Evolutionary conservation across 768 basidiomycete genomes (phyloP).

Genomic region (Boletellus sp.): DNA sequence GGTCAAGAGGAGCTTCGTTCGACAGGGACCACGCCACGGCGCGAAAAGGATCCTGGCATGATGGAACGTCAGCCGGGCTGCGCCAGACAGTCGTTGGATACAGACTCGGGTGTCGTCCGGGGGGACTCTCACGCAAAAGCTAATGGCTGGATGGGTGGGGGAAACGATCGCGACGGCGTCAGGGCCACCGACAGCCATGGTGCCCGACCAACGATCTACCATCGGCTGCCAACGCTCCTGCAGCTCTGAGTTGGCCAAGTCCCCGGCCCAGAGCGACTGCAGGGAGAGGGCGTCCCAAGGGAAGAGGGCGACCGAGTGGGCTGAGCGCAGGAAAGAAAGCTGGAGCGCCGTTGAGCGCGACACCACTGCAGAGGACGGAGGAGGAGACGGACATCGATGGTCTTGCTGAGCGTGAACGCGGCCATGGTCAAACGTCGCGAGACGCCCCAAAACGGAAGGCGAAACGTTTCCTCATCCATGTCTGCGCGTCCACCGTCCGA

Average conservation of each 20-base stretch:
- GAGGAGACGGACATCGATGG: constrained; percentile 41
- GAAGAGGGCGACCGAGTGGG: constrained; percentile 44
- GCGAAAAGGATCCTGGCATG: constrained; percentile 21
- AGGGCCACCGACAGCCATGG: constrained; percentile 47
- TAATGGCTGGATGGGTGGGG: constrained; percentile 15
- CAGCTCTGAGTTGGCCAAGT: constrained; percentile 29
- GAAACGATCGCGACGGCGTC: constrained; percentile 38
- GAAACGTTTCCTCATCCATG: constrained; percentile 13
- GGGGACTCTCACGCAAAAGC: constrained; percentile 36
- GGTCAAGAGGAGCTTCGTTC: constrained; percentile 43
- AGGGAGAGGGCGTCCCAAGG: constrained; percentile 38
- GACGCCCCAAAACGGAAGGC: constrained; percentile 22
- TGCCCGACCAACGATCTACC: constrained; percentile 46
- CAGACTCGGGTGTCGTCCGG: constrained; percentile 19
- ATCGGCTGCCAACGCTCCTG: constrained; percentile 42
- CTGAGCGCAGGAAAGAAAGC: constrained; percentile 33
- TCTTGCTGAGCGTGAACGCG: constrained; percentile 42
- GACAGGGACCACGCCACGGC: constrained; percentile 60
- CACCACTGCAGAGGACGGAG: constrained; percentile 1
- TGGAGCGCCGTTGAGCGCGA: constrained; percentile 12
- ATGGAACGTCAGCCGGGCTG: constrained; percentile 7
- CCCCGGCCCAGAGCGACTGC: constrained; percentile 37
- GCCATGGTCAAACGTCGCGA: background rate
- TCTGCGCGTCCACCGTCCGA: constrained; percentile 16
- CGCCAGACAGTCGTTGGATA: background rate